phyloP scores from a whole-genome alignment of 2,329 filamentous ascomycete species.

The Fusarium newnesense region DNA sequence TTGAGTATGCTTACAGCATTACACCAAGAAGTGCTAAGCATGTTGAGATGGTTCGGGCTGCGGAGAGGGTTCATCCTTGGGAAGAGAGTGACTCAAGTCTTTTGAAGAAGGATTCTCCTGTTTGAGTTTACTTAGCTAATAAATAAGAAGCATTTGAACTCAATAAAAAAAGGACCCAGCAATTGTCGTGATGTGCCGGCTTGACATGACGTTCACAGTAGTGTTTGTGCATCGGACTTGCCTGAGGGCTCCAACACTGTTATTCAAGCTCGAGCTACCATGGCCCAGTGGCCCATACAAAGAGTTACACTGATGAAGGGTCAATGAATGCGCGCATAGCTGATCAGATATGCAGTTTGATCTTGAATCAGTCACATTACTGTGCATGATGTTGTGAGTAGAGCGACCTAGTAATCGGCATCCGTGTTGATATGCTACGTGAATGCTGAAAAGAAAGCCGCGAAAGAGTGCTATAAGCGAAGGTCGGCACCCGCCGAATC shows the following conservation, averaged over 20 bases:
- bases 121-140: neutral
- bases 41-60: slow-evolving; percentile 27
- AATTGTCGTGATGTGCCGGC: neutral
- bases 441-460: neutral
- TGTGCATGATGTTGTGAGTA: neutral
- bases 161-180: too few relatives aligned
- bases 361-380: neutral
- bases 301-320: too few relatives aligned
- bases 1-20: slow-evolving; percentile 31
- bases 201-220: neutral
- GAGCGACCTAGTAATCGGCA: too few relatives aligned
- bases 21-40: slow-evolving; percentile 29
- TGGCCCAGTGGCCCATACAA: neutral
- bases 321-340: neutral
- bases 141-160: neutral
- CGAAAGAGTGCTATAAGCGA: neutral
- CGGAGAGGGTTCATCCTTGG: slow-evolving; percentile 38
- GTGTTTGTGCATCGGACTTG: neutral
- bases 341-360: neutral
- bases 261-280: neutral
- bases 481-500: too few relatives aligned
- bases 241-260: neutral
- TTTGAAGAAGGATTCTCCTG: slow-evolving; percentile 1
- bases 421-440: neutral
- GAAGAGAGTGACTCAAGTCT: slow-evolving; percentile 36